A percentile compares a stretch with the other conserved stretches of the same genome.
Conservation (phyloP, 2,329 filamentous ascomycete genomes). For the Geosmithia putterillii region DNA sequence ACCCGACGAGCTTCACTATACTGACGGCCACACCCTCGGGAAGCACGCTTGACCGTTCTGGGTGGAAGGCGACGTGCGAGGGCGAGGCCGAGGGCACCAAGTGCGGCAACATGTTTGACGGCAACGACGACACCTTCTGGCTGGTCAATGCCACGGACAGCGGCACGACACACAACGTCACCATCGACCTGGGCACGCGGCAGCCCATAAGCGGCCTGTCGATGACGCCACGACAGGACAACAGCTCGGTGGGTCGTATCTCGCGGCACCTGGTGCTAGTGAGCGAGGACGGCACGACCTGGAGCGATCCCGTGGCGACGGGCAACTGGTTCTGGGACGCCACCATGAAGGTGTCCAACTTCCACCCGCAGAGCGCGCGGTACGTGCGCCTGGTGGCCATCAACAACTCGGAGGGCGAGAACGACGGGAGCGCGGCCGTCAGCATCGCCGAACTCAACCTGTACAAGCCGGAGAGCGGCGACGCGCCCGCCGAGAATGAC, state of each 20-base stretch:
- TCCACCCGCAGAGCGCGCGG: slow-evolving; percentile 13
- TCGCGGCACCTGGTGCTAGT: slow-evolving; percentile 14
- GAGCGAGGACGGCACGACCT: slow-evolving; percentile 13
- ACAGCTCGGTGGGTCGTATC: slow-evolving; percentile 13
- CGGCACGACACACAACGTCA: slow-evolving; percentile 14
- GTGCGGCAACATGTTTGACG: slow-evolving; percentile 15
- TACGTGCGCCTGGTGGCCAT: slow-evolving; percentile 15
- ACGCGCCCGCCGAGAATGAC: slow-evolving; percentile 9
- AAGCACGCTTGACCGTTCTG: slow-evolving; percentile 2
- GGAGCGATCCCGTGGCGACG: slow-evolving; percentile 11
- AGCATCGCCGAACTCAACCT: slow-evolving; percentile 19
- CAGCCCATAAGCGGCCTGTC: slow-evolving; percentile 16
- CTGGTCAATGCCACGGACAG: slow-evolving; percentile 9
- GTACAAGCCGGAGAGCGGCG: slow-evolving; percentile 12
- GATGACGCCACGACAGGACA: slow-evolving; percentile 15
- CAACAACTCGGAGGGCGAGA: slow-evolving; percentile 12
- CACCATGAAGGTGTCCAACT: slow-evolving; percentile 17
- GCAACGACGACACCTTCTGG: slow-evolving; percentile 14
- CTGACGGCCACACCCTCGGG: slow-evolving; percentile 4
- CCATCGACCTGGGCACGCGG: slow-evolving; percentile 14
- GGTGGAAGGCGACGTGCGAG: slow-evolving; percentile 16
- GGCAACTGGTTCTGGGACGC: slow-evolving; percentile 16
- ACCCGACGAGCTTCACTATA: slow-evolving; percentile 3
- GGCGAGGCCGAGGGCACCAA: slow-evolving; percentile 13
- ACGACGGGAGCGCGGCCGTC: slow-evolving; percentile 14